Base-by-base conservation (phyloP, 306 rosid genomes). In the Carpinus fangiana region DNA sequence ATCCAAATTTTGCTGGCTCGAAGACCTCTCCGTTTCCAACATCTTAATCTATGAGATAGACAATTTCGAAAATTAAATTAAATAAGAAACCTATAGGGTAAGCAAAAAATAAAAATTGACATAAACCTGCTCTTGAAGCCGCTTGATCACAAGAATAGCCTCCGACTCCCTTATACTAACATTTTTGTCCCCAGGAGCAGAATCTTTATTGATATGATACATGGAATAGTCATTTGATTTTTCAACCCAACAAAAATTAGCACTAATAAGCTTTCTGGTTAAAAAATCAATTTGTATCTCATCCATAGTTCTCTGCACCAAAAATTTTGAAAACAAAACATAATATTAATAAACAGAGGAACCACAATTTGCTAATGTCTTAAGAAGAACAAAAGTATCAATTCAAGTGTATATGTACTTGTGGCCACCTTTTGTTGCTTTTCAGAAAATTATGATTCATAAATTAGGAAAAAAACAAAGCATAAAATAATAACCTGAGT, bases 111-210 rank as follows among this genome's bases (percentile, higher is more conserved):
- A 47, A 38, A 43, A 75, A 28, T 31, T 34, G 41, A 78, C 51
- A 47, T 38, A 65, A 48, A 92, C 98, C 93, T 93, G 92, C 73
- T 92, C 98, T 90, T 92, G 93, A 86, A 95, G 98, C 76, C 87
- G 82, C 84, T 92, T 89, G 82, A 92, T 95, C 78, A 92, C 89
- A 81, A 88, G 82, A 85, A 89, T 88, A 73, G 93, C 88, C 70
- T 95, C 98, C 0, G 88, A 81, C 76, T 88, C 97, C 80, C 90
- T 83, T 73, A 76, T 51, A 81, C 80, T 82, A 12, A 72, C 79
- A 80, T 54, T 84, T 76, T 82, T 82, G 51, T 86, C 92, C 89
- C 83, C 97, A 65, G 52, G 77, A 72, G 50, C 66, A 62, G 78
- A 62, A 41, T 79, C 76, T 55, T 55, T 51, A 62, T 34, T 28